A percentile compares a stretch with the other conserved stretches of the same genome.
Evolutionary conservation across 495 filamentous ascomycete genomes (phyloP).

Genomic region (Cercophora sp.): DNA sequence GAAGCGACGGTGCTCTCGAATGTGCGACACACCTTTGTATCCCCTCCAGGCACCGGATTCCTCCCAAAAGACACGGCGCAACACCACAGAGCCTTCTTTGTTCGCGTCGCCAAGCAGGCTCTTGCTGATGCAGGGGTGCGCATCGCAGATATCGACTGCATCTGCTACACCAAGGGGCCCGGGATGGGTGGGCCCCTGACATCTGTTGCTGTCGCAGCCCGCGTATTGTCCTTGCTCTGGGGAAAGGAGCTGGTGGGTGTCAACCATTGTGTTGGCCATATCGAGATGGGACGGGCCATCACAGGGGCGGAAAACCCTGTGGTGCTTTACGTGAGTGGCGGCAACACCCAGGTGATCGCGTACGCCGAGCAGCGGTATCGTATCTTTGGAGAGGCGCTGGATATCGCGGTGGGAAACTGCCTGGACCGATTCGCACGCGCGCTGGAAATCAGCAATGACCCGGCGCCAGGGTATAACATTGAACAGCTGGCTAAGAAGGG

Average conservation of each 20-base stretch:
- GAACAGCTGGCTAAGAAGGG: slow-evolving; percentile 87
- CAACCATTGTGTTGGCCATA: slow-evolving; percentile 97
- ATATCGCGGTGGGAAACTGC: slow-evolving; percentile 97
- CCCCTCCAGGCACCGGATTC: slow-evolving; percentile 90
- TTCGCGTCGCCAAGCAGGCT: slow-evolving; percentile 71
- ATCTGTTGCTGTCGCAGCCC: slow-evolving; percentile 77
- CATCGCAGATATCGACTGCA: slow-evolving; percentile 71
- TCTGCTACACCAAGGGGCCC: slow-evolving; percentile 93
- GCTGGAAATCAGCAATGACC: slow-evolving; percentile 87
- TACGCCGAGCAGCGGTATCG: slow-evolving; percentile 91
- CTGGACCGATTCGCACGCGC: slow-evolving; percentile 93
- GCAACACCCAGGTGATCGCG: slow-evolving; percentile 97
- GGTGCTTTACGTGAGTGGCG: slow-evolving; percentile 92
- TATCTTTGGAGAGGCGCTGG: slow-evolving; percentile 95
- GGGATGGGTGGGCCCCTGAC: slow-evolving; percentile 97
- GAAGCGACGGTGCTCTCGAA: slow-evolving; percentile 81
- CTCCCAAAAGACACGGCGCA: slow-evolving; percentile 92
- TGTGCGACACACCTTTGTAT: slow-evolving; percentile 86
- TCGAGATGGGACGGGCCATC: slow-evolving; percentile 95
- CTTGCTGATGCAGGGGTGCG: slow-evolving; percentile 62
- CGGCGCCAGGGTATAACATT: slow-evolving; percentile 95
- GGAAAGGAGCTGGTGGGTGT: slow-evolving; percentile 82
- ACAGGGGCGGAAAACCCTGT: slow-evolving; percentile 90
- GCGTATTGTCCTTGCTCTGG: slow-evolving; percentile 82
- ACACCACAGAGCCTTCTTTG: slow-evolving; percentile 85